Base-by-base conservation (phyloP, 306 rosid species). In the Hippophae tibetana region DNA sequence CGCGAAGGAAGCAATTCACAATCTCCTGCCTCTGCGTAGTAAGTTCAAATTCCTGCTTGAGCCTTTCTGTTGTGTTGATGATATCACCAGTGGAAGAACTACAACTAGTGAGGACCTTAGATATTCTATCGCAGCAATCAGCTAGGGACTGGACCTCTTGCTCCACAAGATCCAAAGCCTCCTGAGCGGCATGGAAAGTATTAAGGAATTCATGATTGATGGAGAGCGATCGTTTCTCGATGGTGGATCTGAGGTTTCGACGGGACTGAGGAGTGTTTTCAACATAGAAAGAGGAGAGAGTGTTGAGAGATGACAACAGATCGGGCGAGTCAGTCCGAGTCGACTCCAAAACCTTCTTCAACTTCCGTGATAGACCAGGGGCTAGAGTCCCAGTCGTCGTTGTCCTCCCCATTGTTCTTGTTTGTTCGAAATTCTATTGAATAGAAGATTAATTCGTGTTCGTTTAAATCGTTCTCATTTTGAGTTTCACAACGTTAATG, bases 311-410 rank as follows among this genome's bases (percentile, higher is more conserved):
- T 23, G 88, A 78, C 67, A 92, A 61, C 3, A 88, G 81, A 69
- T 92, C 93, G 46, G 96, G 95, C 7, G 96, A 74, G 53, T 92
- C 99, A 27, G 86, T 85, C 52, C 69, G 66, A 83, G 77, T 26
- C 86, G 69, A 85, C 40, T 88, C 99, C 75, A 88, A 65, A 54
- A 92, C 96, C 73, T 92, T 92, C 88, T 88, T 92, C 78, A 92
- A 86, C 73, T 92, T 92, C 86, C 96, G 89, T 6, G 96, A 92
- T 3, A 92, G 84, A 43, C 99, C 93, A 58, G 96, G 93, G 57
- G 96, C 99, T 45, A 92, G 62, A 11, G 47, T 11, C 10, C 47
- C 60, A 6, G 58, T 25, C n/a, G 64, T 49, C 78, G 38, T 31
- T 31, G 38, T 31, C 3, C 64, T 81, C 61, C 83, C 86, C 88